Evolutionary conservation across 176 grass and related monocot species (phyloP).

Genomic region (Oryza longistaminata): DNA sequence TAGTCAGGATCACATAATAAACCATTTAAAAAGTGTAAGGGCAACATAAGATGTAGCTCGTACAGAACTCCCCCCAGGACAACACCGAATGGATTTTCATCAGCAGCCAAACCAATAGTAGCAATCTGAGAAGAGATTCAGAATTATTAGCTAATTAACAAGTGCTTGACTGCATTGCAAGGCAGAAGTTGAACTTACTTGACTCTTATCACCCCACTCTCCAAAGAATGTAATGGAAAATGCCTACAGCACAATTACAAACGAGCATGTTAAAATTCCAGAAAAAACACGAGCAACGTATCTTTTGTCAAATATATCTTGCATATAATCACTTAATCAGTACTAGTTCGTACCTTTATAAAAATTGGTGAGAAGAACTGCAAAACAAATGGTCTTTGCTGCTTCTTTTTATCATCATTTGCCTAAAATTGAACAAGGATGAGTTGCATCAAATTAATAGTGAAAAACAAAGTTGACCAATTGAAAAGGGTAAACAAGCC

Average conservation of each 20-base stretch:
- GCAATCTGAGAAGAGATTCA: slow-evolving; percentile 65
- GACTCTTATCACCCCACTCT: slow-evolving; percentile 99
- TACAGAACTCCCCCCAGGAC: slow-evolving; percentile 95
- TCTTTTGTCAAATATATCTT: slow-evolving; percentile 1
- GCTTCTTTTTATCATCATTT: slow-evolving; percentile 82
- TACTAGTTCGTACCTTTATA: slow-evolving; percentile 64
- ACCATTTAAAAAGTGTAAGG: not conserved
- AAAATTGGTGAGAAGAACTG: slow-evolving; percentile 98
- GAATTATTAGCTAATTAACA: not conserved
- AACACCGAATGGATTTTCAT: slow-evolving; percentile 90
- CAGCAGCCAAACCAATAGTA: slow-evolving; percentile 94
- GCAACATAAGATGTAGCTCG: slow-evolving; percentile 17
- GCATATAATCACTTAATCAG: slow-evolving; percentile 31
- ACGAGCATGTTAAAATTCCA: slow-evolving; percentile 18
- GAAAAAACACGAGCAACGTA: slow-evolving; percentile 8
- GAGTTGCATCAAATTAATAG: slow-evolving; percentile 15
- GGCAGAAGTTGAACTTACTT: slow-evolving; percentile 55
- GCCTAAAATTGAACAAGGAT: slow-evolving; percentile 48
- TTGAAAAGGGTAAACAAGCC: not conserved
- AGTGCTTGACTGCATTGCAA: slow-evolving; percentile 1
- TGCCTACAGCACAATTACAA: slow-evolving; percentile 56
- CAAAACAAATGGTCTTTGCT: slow-evolving; percentile 72
- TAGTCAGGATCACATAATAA: not conserved
- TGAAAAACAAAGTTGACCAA: not conserved
- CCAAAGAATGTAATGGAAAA: slow-evolving; percentile 99